Evolutionary conservation across 257 asterid species (phyloP).

Genomic region (Knoxia roxburghii): DNA sequence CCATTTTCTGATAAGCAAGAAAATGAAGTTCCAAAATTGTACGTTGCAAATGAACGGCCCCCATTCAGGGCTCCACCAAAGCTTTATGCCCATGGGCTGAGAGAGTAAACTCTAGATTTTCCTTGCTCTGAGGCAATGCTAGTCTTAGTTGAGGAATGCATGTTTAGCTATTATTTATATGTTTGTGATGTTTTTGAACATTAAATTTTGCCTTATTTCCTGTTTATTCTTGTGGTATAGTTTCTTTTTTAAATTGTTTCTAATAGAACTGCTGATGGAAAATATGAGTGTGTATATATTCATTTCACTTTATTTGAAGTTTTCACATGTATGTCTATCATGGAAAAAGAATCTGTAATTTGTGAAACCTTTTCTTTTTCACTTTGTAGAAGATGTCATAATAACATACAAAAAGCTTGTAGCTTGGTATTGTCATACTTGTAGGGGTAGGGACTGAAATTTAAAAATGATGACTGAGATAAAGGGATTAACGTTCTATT

Average conservation of each 20-base stretch:
- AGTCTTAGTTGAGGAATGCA: not conserved
- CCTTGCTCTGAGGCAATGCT: not conserved
- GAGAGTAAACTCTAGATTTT: conserved; percentile 48
- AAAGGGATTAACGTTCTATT: not conserved
- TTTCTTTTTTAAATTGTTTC: not conserved
- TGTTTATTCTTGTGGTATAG: not conserved
- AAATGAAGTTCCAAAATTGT: conserved; percentile 62
- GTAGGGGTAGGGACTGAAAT: not conserved
- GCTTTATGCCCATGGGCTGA: conserved; percentile 58
- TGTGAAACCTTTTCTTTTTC: not conserved
- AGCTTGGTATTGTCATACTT: not conserved
- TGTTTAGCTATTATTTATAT: not conserved
- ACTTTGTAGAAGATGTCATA: not conserved
- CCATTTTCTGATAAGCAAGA: conserved; percentile 60
- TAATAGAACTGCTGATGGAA: not conserved
- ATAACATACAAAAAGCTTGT: not conserved
- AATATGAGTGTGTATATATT: not conserved
- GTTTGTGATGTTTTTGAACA: not conserved
- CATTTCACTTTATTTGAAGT: not conserved
- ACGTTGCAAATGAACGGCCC: conserved; percentile 74
- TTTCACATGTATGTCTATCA: not conserved
- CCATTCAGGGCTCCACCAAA: conserved; percentile 65
- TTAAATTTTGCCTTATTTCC: not conserved
- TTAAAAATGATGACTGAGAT: conserved; percentile 1
- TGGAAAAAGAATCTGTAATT: not conserved